These are phyloP conservation scores for Glarea lozoyensis DNA, from an alignment of 495 filamentous ascomycete species.

Conservation along the genomic window DNA sequence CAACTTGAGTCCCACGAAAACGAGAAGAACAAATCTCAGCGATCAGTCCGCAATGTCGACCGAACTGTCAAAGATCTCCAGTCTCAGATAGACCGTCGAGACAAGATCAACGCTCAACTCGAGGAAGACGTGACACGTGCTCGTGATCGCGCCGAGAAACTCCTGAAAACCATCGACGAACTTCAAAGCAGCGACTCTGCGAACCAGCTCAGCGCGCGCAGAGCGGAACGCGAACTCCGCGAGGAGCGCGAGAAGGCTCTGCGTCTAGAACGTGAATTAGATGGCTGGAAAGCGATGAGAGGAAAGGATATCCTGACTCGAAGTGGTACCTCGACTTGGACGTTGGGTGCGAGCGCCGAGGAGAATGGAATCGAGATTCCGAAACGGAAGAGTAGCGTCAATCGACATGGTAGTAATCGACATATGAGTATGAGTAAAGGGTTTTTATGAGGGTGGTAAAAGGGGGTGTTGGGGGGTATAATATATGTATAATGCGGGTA, in stretches of 20 bases:
- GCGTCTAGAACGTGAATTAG: conserved; percentile 79
- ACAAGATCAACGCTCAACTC: conserved; percentile 72
- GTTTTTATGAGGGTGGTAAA: conserved; percentile 46
- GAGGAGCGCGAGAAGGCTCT: conserved; percentile 82
- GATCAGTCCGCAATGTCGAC: conserved; percentile 86
- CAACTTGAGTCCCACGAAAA: conserved; percentile 79
- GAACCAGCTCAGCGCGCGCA: conserved; percentile 67
- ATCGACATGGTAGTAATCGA: conserved; percentile 38
- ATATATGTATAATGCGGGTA: no score
- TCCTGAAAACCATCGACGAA: conserved; percentile 86
- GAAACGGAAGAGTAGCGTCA: conserved; percentile 45
- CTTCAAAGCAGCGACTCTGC: conserved; percentile 77
- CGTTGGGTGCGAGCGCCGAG: conserved; percentile 17
- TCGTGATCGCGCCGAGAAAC: conserved; percentile 81
- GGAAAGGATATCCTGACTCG: conserved; percentile 23
- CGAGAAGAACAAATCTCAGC: conserved; percentile 66
- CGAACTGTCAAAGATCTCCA: conserved; percentile 91
- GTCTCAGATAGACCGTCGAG: conserved; percentile 82
- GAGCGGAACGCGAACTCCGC: conserved; percentile 81
- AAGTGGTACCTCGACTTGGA: conserved; percentile 19
- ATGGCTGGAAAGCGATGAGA: conserved; percentile 73
- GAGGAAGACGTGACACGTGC: conserved; percentile 72
- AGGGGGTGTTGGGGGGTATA: no score
- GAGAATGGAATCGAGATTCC: conserved; percentile 38
- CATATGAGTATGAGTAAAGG: conserved; percentile 45